Percentiles rank a stretch among this genome's conserved stretches.
Evolutionary conservation across 2,329 filamentous ascomycete species (phyloP).

Genomic region (Dactylellina parvicollis): DNA sequence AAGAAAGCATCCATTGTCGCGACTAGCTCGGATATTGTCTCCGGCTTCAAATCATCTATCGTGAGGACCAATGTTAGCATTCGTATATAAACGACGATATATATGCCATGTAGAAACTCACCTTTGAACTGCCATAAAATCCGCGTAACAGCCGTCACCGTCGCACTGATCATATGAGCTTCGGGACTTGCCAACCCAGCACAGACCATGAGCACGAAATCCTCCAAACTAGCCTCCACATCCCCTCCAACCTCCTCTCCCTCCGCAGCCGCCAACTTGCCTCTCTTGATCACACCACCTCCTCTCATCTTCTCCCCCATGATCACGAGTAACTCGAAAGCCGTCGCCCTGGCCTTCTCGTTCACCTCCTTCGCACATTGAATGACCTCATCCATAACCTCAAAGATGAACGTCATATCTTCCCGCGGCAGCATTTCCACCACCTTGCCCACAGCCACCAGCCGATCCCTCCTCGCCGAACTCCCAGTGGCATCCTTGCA

Average conservation of each 20-base stretch:
- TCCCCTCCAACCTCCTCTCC: constrained; percentile 79
- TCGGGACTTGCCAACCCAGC: constrained; percentile 91
- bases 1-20: constrained; percentile 96
- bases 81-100: neutral
- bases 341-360: constrained; percentile 86
- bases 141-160: constrained; percentile 93
- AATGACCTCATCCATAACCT: constrained; percentile 90
- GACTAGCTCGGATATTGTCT: constrained; percentile 82
- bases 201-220: constrained; percentile 98
- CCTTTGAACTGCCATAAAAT: constrained; percentile 85
- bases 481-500: constrained; percentile 86
- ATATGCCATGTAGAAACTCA: neutral
- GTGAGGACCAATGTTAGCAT: neutral
- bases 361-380: constrained; percentile 98
- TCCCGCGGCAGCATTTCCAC: constrained; percentile 79
- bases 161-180: constrained; percentile 96
- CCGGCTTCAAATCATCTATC: constrained; percentile 71
- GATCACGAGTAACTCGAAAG: constrained; percentile 87
- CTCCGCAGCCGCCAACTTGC: constrained; percentile 87
- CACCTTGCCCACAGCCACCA: constrained; percentile 82
- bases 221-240: constrained; percentile 83
- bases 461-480: constrained; percentile 84
- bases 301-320: constrained; percentile 85
- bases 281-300: constrained; percentile 81
- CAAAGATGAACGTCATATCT: constrained; percentile 91